phyloP scores from a whole-genome alignment of 768 basidiomycete genomes.

The Hortiboletus campestris region DNA sequence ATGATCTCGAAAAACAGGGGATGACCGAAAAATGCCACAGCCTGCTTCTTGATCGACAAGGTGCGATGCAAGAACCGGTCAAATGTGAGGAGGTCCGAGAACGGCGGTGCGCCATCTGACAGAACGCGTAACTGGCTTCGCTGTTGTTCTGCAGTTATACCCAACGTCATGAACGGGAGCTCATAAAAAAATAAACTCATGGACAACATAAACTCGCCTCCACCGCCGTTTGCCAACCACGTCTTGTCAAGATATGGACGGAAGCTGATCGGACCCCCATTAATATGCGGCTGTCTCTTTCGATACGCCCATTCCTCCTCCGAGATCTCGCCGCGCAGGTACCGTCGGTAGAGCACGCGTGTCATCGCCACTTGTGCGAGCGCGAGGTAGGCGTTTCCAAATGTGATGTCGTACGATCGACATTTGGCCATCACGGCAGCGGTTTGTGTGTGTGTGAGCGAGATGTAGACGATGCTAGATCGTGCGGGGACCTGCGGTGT shows the following conservation, averaged over 20 bases:
- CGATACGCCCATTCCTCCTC: slow-evolving; percentile 53
- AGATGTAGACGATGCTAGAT: slow-evolving; percentile 23
- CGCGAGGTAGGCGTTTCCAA: slow-evolving; percentile 49
- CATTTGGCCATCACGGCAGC: slow-evolving; percentile 37
- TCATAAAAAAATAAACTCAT: slow-evolving; percentile 43
- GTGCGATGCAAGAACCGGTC: slow-evolving; percentile 47
- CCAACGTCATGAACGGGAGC: slow-evolving; percentile 49
- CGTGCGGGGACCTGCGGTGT: slow-evolving; percentile 39
- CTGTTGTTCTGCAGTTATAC: neutral
- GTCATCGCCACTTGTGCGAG: slow-evolving; percentile 53
- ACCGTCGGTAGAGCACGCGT: slow-evolving; percentile 47
- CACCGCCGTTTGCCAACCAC: slow-evolving; percentile 48
- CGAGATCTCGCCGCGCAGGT: slow-evolving; percentile 46
- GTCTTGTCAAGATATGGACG: slow-evolving; percentile 47
- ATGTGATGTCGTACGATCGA: slow-evolving; percentile 42
- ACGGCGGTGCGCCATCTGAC: slow-evolving; percentile 34
- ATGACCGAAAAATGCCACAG: slow-evolving; percentile 34
- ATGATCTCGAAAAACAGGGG: slow-evolving; percentile 49
- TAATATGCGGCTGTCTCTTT: slow-evolving; percentile 47
- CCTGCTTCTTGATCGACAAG: slow-evolving; percentile 37
- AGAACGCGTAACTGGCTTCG: neutral
- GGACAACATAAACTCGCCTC: slow-evolving; percentile 41
- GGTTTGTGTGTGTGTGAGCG: slow-evolving; percentile 33
- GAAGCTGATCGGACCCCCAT: slow-evolving; percentile 49
- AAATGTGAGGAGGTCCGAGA: slow-evolving; percentile 42